These are phyloP conservation scores for Microascus cirrosus DNA, from an alignment of 2,329 filamentous ascomycete species.

Conservation along the genomic window DNA sequence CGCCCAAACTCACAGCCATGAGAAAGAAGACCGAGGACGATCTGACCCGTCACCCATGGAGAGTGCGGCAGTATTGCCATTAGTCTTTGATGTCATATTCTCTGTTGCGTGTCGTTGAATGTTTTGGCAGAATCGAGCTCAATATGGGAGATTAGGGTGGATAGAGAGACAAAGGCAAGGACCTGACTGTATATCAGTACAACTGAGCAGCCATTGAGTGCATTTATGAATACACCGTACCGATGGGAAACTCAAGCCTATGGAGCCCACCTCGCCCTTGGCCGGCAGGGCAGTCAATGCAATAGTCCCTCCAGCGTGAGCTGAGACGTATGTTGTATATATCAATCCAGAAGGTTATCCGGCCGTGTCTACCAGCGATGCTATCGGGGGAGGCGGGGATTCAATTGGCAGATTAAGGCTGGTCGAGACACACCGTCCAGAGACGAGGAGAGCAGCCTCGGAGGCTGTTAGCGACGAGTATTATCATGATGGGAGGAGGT, in stretches of 20 bases:
- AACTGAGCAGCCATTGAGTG: no score
- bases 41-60: not conserved
- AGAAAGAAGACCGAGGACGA: conserved; percentile 5
- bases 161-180: not conserved
- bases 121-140: not conserved
- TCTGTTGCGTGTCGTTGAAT: conserved; percentile 9
- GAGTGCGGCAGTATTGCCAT: not conserved
- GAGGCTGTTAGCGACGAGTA: not conserved
- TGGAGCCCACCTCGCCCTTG: no score
- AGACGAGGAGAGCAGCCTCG: not conserved
- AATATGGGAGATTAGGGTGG: not conserved
- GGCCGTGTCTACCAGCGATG: not conserved
- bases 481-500: not conserved
- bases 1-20: conserved; percentile 9
- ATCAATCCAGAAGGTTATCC: not conserved
- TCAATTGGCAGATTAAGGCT: not conserved
- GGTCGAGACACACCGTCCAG: not conserved
- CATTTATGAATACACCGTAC: no score
- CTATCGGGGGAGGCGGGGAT: not conserved
- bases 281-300: no score
- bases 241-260: no score
- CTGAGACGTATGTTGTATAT: not conserved
- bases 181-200: no score
- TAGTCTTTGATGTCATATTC: conserved; percentile 19
- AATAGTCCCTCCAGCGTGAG: no score